Evolutionary conservation across 2,329 filamentous ascomycete genomes (phyloP), one percentile per base, ranked within the genome.

Genomic region (Aureobasidium uvarum): DNA sequence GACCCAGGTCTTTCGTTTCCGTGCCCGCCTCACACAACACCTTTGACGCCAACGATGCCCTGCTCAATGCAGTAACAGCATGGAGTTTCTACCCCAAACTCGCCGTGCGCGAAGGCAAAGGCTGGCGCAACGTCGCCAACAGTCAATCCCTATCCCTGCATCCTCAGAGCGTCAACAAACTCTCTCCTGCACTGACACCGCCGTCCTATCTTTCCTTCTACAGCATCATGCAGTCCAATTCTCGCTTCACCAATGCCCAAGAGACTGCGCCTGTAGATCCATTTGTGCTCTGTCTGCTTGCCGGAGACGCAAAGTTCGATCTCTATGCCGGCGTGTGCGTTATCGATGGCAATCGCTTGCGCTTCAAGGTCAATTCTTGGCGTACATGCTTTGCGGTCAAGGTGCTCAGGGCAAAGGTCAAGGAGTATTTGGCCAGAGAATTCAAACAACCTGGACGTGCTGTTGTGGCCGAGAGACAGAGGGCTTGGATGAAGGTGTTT

Each of bases 51-150:
- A 94, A 96, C 68, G 93, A 99, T 70, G 72, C 88, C 0, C 82
- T 97, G 28, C 83, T 92, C 6, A 86, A 88, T 67, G 90, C 92
- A 0, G 90, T 97, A 48, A 90, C 97, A 70, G 90, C 92, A 0
- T 96, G 91, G 86, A 93, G 91, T 62, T 96, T 99, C 79, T 98
- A 99, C 73, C 95, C 95, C 0, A 97, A 96, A 72, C 84, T 99
- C 18, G 83, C 98, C 3, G 86, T 89, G 31, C 86, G 90, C 65
- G 93, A 98, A 72, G 87, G 86, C 58, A 96, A 92, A 79, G 92
- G 91, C 14, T 90, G 93, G 83, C 88, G 93, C 64, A 98, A 97
- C 70, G 87, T 97, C 67, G 87, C 90, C 62, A 98, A 96, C 78
- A 97, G 96, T 74, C 94, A 98, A 76, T 85, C 86, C 51, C 92